Evolutionary conservation across 2,329 filamentous ascomycete genomes (phyloP).

Genomic region (Diaporthe vexans): DNA sequence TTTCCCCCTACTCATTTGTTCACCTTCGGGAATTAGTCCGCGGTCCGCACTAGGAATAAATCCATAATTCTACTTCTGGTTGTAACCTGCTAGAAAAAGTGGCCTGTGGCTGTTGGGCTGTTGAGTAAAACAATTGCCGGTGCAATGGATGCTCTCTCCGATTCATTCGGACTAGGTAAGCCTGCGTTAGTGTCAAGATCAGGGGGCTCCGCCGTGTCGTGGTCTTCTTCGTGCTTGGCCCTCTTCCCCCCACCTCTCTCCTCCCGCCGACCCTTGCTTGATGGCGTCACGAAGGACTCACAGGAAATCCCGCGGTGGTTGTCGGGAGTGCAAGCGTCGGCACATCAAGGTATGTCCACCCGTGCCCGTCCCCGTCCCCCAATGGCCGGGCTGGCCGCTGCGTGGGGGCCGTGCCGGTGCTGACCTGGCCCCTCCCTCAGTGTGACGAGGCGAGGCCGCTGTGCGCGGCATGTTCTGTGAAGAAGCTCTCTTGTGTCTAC

Average conservation of each 20-base stretch:
- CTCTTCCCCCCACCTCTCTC: not conserved
- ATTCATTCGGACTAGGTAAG: not conserved
- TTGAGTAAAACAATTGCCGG: not conserved
- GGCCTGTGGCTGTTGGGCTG: not conserved
- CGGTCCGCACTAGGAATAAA: too few species aligned
- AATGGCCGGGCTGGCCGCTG: not conserved
- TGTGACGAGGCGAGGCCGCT: constrained; percentile 51
- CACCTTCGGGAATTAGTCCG: too few species aligned
- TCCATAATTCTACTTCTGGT: too few species aligned
- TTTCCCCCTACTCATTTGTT: too few species aligned
- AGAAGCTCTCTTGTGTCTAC: constrained; percentile 48
- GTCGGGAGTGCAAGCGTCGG: constrained; percentile 51
- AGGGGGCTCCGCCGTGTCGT: not conserved
- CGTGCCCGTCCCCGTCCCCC: not conserved
- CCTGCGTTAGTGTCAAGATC: not conserved
- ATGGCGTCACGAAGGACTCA: constrained; percentile 44
- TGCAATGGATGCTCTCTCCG: not conserved
- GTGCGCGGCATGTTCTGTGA: constrained; percentile 50
- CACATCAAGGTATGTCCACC: constrained; percentile 47
- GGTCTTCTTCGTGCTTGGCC: not conserved
- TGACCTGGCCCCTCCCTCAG: constrained; percentile 40
- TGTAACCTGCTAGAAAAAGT: too few species aligned
- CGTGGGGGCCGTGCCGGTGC: not conserved
- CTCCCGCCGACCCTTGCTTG: not conserved
- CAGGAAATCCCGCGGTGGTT: constrained; percentile 50